phyloP scores from a whole-genome alignment of 2,329 filamentous ascomycete genomes.

The Microsporum canis region DNA sequence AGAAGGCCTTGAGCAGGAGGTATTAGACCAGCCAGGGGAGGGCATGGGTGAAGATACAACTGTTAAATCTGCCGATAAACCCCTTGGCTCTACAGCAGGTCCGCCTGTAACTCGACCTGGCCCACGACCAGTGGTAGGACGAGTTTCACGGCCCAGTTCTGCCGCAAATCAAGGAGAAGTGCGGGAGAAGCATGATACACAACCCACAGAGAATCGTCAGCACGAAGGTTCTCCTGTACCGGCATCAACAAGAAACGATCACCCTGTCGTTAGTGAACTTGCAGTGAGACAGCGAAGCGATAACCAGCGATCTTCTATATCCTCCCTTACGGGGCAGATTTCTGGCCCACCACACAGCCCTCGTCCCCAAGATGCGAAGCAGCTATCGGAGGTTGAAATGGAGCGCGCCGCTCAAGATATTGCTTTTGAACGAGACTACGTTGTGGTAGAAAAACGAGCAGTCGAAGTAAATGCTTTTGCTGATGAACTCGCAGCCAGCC shows the following conservation, averaged over 20 bases:
- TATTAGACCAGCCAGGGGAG: not conserved
- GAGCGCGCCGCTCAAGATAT: conserved; percentile 69
- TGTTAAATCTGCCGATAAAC: conserved; percentile 11
- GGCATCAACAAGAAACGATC: not conserved
- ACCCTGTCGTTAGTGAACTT: not conserved
- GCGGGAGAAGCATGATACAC: not conserved
- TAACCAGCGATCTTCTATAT: not conserved
- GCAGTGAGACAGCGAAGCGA: not conserved
- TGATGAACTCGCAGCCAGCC: conserved; percentile 82
- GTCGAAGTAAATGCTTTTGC: conserved; percentile 97
- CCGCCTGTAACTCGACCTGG: not conserved
- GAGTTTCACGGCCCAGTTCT: not conserved
- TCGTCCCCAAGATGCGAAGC: not conserved
- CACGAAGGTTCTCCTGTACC: not conserved
- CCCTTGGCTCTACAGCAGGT: not conserved
- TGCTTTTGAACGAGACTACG: conserved; percentile 85
- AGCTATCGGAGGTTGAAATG: not conserved
- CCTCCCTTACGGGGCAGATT: not conserved
- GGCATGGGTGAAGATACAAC: not conserved
- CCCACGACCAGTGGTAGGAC: not conserved
- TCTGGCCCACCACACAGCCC: not conserved
- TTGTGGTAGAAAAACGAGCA: conserved; percentile 85
- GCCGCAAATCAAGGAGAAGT: not conserved
- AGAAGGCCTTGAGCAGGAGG: not conserved
- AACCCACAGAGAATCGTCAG: not conserved